These are phyloP conservation scores for Carex cristatella DNA, from an alignment of 176 grass and related monocot species.

Conservation along the genomic window DNA sequence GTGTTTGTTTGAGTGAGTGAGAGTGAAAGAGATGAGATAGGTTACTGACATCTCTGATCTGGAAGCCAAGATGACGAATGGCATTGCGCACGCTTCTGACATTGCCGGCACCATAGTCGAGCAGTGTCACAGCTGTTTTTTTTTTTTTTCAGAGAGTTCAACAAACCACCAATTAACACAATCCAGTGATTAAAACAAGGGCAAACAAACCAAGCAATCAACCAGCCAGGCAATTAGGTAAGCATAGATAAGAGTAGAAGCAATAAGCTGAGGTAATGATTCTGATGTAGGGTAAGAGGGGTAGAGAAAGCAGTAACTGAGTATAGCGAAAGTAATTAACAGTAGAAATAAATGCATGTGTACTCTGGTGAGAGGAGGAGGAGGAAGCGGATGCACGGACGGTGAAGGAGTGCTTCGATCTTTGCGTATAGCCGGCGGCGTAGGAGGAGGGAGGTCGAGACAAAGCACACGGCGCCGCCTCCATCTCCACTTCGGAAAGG, in stretches of 20 bases:
- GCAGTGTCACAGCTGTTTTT: slow-evolving; percentile 56
- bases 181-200: no score
- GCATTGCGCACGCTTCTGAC: slow-evolving; percentile 89
- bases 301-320: not conserved
- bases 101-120: slow-evolving; percentile 93
- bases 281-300: no score
- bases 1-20: no score
- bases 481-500: not conserved
- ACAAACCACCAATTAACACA: no score
- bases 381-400: slow-evolving; percentile 29
- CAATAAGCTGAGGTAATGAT: not conserved
- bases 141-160: not conserved
- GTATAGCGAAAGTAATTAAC: not conserved
- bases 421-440: not conserved
- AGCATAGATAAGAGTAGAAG: not conserved
- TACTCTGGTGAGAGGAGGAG: slow-evolving; percentile 14
- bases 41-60: slow-evolving; percentile 51
- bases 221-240: not conserved
- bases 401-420: slow-evolving; percentile 19
- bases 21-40: not conserved
- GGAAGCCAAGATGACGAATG: slow-evolving; percentile 72
- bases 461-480: slow-evolving; percentile 24
- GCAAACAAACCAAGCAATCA: not conserved
- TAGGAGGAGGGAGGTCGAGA: slow-evolving; percentile 19
- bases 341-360: not conserved